Evolutionary conservation across 495 filamentous ascomycete species (phyloP), one percentile per base, ranked within the genome.

Genomic region (Xylaria acuta): DNA sequence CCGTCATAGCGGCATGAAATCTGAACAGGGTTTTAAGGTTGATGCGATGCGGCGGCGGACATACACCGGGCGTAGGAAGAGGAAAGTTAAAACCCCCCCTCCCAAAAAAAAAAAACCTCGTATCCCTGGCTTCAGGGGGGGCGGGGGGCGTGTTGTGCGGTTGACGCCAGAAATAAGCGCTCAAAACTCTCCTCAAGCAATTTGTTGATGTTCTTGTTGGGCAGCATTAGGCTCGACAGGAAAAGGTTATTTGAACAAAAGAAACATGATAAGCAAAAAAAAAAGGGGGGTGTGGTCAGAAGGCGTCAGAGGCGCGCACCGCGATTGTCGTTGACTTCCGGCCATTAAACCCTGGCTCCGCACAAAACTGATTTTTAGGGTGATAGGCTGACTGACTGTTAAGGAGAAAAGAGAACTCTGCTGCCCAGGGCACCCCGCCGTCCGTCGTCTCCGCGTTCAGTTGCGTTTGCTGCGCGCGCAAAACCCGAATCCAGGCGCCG

Each of bases 291-390:
- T 11, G 20, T 2, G 20, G 45, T 22, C 5, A 8, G 20, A n/a
- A 7, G 5, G 5, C 9, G 45, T 7, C 5, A 6, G 45, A 49
- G 7, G n/a, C 6, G 20, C 45, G 18, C 18, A 0, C 16, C 20
- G 18, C 7, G 45, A 49, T n/a, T 49, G 20, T 49, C 16, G 41
- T 43, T 43, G 12, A 53, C 8, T 53, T 79, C n/a, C n/a, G n/a
- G n/a, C n/a, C n/a, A n/a, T n/a, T n/a, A n/a, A n/a, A n/a, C n/a
- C n/a, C n/a, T n/a, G n/a, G n/a, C n/a, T n/a, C n/a, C n/a, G n/a
- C n/a, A n/a, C n/a, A n/a, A n/a, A n/a, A n/a, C n/a, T n/a, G n/a
- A n/a, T n/a, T n/a, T n/a, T n/a, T n/a, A n/a, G n/a, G n/a, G n/a
- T n/a, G n/a, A n/a, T n/a, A n/a, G n/a, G n/a, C n/a, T n/a, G n/a